Base-by-base conservation (phyloP, 2,329 filamentous ascomycete species). In the Aspergillus fijiensis region DNA sequence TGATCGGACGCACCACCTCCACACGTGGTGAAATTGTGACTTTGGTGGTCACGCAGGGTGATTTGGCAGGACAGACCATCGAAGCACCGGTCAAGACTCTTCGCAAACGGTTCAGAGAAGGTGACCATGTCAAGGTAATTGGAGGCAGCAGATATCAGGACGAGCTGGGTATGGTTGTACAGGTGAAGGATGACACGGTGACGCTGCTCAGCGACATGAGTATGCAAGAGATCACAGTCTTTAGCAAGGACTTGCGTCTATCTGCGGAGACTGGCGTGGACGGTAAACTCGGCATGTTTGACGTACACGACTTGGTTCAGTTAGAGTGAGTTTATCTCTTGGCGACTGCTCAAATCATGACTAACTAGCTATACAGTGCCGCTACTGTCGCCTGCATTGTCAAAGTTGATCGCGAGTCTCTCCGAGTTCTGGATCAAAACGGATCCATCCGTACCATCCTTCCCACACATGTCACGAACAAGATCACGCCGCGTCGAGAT, bases 121-220 rank as follows among this genome's bases (percentile, higher is more conserved):
- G 95, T 81, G 95, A 99, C 71, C 95, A 99, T 72, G 95, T 99
- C 80, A 98, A 98, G 80, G 95, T 99, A 67, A 96, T 97, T 73
- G 94, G 95, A 58, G 94, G 93, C 45, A 96, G 93, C 79, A 90
- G 92, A 69, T 98, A 93, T 75, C 87, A 91, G 58, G 95, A 97
- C 69, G 95, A 99, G 78, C 90, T 98, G 49, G 95, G 95, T 76
- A 96, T 97, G 86, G 93, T 99, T 55, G 92, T 98, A 65, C 91
- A 92, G 74, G 95, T 97, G 66, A 89, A 87, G 52, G 92, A 96
- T 61, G 95, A 99, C 74, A 88, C 91, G 45, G 92, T 99, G 60
- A 98, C 95, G 1, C 82, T 99, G 65, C 81, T 99, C 65, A 96
- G 91, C 51, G 95, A 99, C 77, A 92, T 95, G 74, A 95, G 87